Base-by-base conservation (phyloP, 1,284 basidiomycete genomes). In the Ceratobasidium sp. region DNA sequence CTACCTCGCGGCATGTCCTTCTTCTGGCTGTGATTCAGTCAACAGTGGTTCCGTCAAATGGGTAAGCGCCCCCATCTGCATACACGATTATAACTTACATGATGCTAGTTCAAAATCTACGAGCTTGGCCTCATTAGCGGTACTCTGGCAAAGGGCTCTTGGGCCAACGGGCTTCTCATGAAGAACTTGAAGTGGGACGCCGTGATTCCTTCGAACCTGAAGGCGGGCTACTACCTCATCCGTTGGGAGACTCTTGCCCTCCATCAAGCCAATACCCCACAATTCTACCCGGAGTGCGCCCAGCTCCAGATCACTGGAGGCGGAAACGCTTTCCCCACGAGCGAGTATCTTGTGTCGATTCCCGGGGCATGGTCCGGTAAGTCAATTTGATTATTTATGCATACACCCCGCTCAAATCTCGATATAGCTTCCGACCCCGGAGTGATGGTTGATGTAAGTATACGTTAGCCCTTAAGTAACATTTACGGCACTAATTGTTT, bases 211-310 rank as follows among this genome's bases (percentile, higher is more conserved):
- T 50, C 72, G 4, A 70, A 59, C 46, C 65, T 74, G 10, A 70
- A 74, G 57, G 21, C 74, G 16, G 74, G 71, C 23, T 14, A 52
- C 18, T 64, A 72, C 41, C 57, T 74, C 23, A 65, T 74, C 34
- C 58, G 74, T 23, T 71, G 46, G 53, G 74, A 74, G 59, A 61
- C n/a, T 8, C 73, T 57, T n/a, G 28, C 30, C 30, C 48, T 18
- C 10, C 50, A 72, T 34, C 79, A 83, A 30, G 65, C 77, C 34
- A 76, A 78, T 61, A 72, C 74, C n/a, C 75, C 75, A 16, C 75
- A 77, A 62, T 76, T 76, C 72, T 77, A 77, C 58, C 75, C 73
- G 16, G 45, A 41, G 36, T 75, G 74, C 69, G 57, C 73, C 2
- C 74, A 75, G 39, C 53, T 75, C 21, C 41, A 69, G 36, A 52